Conservation (phyloP, 2,329 filamentous ascomycete genomes). For the Ceratocystis papillata region DNA sequence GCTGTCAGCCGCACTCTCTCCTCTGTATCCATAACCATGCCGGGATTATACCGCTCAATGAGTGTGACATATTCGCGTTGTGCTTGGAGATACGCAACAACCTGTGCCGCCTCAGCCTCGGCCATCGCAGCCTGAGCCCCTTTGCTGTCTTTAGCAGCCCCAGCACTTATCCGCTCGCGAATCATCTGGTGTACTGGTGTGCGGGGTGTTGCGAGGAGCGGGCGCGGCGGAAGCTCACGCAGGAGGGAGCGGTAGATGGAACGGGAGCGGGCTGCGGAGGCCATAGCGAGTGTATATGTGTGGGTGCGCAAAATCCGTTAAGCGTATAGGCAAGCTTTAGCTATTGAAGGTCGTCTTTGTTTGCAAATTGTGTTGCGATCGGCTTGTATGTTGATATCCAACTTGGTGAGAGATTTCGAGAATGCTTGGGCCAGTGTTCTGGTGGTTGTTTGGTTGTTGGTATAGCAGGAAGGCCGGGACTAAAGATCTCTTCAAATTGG, state of each 20-base stretch:
- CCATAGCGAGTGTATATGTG: constrained; percentile 24
- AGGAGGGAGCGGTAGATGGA: constrained; percentile 80
- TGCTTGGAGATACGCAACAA: constrained; percentile 68
- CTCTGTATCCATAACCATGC: constrained; percentile 75
- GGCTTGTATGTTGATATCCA: no score
- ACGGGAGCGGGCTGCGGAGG: constrained; percentile 46
- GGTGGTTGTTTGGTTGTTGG: no score
- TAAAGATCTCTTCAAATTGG: no score
- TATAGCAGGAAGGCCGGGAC: no score
- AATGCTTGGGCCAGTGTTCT: no score
- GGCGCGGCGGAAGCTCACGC: constrained; percentile 72
- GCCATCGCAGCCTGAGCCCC: constrained; percentile 20
- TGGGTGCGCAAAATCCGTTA: not conserved
- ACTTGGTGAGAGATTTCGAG: no score
- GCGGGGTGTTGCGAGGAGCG: constrained; percentile 44
- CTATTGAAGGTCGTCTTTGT: no score
- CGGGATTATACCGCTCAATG: constrained; percentile 86
- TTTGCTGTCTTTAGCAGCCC: constrained; percentile 24
- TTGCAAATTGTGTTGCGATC: no score
- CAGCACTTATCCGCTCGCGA: constrained; percentile 48
- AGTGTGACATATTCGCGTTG: constrained; percentile 74
- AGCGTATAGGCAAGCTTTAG: no score
- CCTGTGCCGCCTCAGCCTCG: constrained; percentile 51
- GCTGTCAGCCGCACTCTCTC: constrained; percentile 77
- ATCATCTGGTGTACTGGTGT: constrained; percentile 61